These are phyloP conservation scores for Corynascus novoguineensis DNA, from an alignment of 495 filamentous ascomycete genomes.

Conservation along the genomic window DNA sequence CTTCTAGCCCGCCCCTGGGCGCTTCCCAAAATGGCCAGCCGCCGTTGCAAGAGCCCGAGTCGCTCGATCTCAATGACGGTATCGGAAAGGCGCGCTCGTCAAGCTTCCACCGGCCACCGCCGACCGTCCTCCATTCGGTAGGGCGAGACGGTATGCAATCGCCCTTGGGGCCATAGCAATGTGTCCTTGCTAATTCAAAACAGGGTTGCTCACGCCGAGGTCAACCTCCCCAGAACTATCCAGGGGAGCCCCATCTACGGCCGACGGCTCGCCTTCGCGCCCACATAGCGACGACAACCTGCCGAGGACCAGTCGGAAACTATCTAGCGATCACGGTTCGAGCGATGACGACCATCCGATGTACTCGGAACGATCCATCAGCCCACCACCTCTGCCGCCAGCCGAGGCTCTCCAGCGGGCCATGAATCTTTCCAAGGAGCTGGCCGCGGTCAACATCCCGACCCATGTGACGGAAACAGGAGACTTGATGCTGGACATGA, in stretches of 20 bases:
- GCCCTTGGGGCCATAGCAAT: neutral
- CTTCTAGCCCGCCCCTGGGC: slow-evolving; percentile 65
- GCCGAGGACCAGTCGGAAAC: slow-evolving; percentile 29
- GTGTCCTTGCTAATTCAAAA: slow-evolving; percentile 10
- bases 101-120: slow-evolving; percentile 34
- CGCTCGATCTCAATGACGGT: slow-evolving; percentile 60
- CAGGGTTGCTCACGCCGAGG: slow-evolving; percentile 58
- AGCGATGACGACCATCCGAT: slow-evolving; percentile 33
- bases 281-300: slow-evolving; percentile 44
- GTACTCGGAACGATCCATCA: slow-evolving; percentile 55
- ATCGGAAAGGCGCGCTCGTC: slow-evolving; percentile 31
- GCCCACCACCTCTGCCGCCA: slow-evolving; percentile 69
- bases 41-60: slow-evolving; percentile 73
- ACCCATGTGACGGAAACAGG: slow-evolving; percentile 85
- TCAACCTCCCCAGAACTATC: slow-evolving; percentile 55
- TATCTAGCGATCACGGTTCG: slow-evolving; percentile 45
- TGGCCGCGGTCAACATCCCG: slow-evolving; percentile 84
- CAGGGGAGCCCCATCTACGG: slow-evolving; percentile 41
- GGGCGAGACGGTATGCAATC: slow-evolving; percentile 28
- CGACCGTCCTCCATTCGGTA: slow-evolving; percentile 27
- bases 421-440: slow-evolving; percentile 76
- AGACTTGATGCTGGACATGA: slow-evolving; percentile 99
- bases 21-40: slow-evolving; percentile 50
- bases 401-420: slow-evolving; percentile 78
- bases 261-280: slow-evolving; percentile 40